phyloP scores from a whole-genome alignment of 163 green algal genomes.

The Volvox carteri region DNA sequence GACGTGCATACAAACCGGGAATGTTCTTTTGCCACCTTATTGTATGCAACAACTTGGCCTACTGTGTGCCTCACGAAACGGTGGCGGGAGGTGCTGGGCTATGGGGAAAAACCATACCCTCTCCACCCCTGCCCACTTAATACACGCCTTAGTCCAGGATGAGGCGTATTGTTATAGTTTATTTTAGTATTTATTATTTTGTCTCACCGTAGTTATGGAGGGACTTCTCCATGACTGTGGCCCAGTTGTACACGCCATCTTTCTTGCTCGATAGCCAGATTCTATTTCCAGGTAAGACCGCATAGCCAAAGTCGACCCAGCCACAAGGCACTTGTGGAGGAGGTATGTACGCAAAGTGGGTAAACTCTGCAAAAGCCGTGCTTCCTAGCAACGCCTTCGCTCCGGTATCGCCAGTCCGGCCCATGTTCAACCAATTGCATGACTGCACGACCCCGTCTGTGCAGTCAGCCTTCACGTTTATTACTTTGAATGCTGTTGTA shows the following conservation, averaged over 20 bases:
- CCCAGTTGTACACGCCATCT: conserved; percentile 3
- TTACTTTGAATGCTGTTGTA: background rate
- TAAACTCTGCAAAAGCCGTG: background rate
- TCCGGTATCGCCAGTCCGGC: background rate
- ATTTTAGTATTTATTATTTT: too few relatives aligned
- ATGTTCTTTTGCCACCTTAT: too few relatives aligned
- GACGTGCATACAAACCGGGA: too few relatives aligned
- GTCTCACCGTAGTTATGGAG: conserved; percentile 27
- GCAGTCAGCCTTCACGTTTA: background rate
- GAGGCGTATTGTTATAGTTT: too few relatives aligned
- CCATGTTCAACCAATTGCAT: conserved; percentile 8
- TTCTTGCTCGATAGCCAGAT: conserved; percentile 1
- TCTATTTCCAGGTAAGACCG: conserved; percentile 25
- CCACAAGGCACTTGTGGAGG: background rate
- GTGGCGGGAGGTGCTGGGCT: too few relatives aligned
- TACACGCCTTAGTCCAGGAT: too few relatives aligned
- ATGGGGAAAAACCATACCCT: too few relatives aligned
- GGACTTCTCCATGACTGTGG: conserved; percentile 8
- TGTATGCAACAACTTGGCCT: too few relatives aligned
- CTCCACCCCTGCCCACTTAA: too few relatives aligned
- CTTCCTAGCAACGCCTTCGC: background rate
- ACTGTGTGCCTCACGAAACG: too few relatives aligned
- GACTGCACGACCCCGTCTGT: background rate
- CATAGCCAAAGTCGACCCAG: conserved; percentile 25
- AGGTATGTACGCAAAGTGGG: background rate